These are phyloP conservation scores for Solanum stenotomum DNA, from an alignment of 257 asterid genomes.

Conservation along the genomic window DNA sequence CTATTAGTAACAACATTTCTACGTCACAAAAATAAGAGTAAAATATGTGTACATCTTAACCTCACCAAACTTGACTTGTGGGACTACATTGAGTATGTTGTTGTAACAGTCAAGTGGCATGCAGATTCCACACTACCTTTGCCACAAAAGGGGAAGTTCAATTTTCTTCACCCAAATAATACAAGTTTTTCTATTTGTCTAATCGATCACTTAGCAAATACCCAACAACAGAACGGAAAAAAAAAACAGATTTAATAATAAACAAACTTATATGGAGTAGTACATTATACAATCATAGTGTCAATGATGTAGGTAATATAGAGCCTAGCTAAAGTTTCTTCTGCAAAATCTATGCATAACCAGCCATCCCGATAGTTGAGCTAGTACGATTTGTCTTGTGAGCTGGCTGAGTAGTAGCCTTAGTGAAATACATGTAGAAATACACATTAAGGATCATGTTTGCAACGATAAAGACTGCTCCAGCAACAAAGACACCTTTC, in stretches of 20 bases:
- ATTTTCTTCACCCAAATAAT: not conserved
- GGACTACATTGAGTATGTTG: too few species aligned
- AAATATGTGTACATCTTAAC: too few species aligned
- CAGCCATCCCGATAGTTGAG: conserved; percentile 49
- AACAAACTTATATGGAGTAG: not conserved
- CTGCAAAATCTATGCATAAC: conserved; percentile 29
- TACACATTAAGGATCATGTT: conserved; percentile 71
- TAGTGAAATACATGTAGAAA: conserved; percentile 69
- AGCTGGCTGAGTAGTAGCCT: conserved; percentile 58
- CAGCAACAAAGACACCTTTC: conserved; percentile 87
- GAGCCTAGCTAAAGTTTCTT: not conserved
- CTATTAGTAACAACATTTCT: too few species aligned
- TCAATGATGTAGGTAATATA: not conserved
- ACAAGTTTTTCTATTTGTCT: not conserved
- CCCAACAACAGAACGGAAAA: not conserved
- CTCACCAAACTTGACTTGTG: too few species aligned
- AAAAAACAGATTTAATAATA: not conserved
- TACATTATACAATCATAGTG: not conserved
- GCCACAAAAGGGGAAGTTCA: not conserved
- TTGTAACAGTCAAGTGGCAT: not conserved
- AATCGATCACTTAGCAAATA: not conserved
- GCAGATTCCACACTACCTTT: not conserved
- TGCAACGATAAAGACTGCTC: conserved; percentile 74
- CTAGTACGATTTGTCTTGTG: conserved; percentile 35
- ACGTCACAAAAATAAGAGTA: too few species aligned